Conservation (phyloP, 441 rosid species). For the Breynia disticha region DNA sequence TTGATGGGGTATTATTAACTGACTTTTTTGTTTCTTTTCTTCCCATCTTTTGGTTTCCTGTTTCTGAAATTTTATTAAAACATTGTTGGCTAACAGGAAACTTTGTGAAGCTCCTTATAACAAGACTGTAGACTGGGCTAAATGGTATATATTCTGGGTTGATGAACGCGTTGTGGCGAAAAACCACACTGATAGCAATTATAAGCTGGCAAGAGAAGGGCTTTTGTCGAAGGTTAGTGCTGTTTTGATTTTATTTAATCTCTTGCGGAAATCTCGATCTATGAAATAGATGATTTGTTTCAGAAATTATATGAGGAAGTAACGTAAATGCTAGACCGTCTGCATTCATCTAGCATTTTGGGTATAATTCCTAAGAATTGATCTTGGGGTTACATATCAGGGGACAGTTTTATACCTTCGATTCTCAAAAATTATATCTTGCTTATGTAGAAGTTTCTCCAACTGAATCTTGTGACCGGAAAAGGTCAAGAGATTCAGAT, state of each 20-base stretch:
- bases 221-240: constrained; percentile 59
- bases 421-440: no score
- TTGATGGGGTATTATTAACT: constrained; percentile 50
- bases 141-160: constrained; percentile 83
- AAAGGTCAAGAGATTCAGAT: no score
- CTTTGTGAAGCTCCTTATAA: constrained; percentile 69
- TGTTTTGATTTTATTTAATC: neutral
- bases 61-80: constrained; percentile 16
- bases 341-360: neutral
- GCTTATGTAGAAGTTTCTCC: no score
- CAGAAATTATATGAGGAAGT: neutral
- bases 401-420: no score
- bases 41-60: constrained; percentile 11
- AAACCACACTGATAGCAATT: constrained; percentile 74
- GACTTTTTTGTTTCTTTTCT: constrained; percentile 15
- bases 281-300: neutral
- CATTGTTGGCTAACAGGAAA: constrained; percentile 46
- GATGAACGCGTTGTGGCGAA: constrained; percentile 81
- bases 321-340: neutral
- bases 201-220: constrained; percentile 69
- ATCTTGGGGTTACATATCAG: no score
- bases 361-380: neutral
- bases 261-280: neutral
- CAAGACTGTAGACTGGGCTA: constrained; percentile 84
- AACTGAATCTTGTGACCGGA: no score